Conservation (phyloP, 139 green algal genomes). For the Chara braunii region DNA sequence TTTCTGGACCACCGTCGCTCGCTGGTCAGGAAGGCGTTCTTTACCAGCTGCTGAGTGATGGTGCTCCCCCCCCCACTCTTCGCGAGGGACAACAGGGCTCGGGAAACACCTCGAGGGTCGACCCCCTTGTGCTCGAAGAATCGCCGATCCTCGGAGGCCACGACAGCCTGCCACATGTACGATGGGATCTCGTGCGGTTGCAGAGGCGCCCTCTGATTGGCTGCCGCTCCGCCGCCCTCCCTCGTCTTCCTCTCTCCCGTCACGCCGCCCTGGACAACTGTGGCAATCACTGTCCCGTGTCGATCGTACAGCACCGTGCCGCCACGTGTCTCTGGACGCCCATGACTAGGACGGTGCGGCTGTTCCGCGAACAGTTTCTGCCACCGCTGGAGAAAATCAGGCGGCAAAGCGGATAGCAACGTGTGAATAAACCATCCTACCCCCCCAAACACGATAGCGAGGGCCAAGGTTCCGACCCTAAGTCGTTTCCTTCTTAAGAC, state of each 20-base stretch:
- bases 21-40: conserved; percentile 52
- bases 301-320: conserved; percentile 37
- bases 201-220: conserved; percentile 1
- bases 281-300: conserved; percentile 42
- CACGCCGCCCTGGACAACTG: conserved; percentile 31
- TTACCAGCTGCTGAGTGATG: conserved; percentile 57
- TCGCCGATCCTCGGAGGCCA: conserved; percentile 49
- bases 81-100: conserved; percentile 45
- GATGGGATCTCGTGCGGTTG: conserved; percentile 26
- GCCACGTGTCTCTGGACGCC: background rate
- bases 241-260: conserved; percentile 10
- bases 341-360: background rate
- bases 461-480: conserved; percentile 2
- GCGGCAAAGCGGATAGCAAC: conserved; percentile 29
- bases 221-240: background rate
- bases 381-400: conserved; percentile 38
- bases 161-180: conserved; percentile 48
- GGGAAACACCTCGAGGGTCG: conserved; percentile 43
- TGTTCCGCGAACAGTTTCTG: conserved; percentile 28
- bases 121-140: conserved; percentile 54
- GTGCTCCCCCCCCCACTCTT: conserved; percentile 49
- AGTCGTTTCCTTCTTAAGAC: background rate
- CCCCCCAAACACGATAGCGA: conserved; percentile 27
- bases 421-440: conserved; percentile 3
- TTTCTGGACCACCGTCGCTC: conserved; percentile 50